Evolutionary conservation across 2,329 filamentous ascomycete species (phyloP).

Genomic region (Corynespora cassiicola): DNA sequence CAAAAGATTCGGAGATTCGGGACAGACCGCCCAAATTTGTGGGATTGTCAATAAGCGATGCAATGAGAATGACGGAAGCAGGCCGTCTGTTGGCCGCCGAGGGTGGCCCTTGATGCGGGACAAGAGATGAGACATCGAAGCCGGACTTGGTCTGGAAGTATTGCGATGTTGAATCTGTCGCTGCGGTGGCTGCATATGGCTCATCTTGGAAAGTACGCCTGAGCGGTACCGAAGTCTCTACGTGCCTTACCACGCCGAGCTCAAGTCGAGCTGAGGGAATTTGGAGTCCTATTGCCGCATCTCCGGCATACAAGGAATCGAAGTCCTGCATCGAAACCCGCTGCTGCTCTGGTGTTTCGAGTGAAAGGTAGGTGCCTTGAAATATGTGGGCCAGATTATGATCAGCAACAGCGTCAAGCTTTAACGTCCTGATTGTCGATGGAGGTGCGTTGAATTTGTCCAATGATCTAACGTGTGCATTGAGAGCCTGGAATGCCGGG

Average conservation of each 20-base stretch:
- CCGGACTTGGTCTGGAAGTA: slow-evolving; percentile 62
- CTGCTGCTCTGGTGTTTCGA: slow-evolving; percentile 50
- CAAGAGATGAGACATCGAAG: slow-evolving; percentile 44
- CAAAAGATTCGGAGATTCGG: slow-evolving; percentile 60
- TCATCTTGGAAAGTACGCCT: slow-evolving; percentile 5
- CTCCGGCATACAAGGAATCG: slow-evolving; percentile 37
- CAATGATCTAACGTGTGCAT: slow-evolving; percentile 52
- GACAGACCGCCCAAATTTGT: slow-evolving; percentile 59
- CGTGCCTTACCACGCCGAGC: no score
- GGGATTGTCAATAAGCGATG: slow-evolving; percentile 58
- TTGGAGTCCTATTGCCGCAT: slow-evolving; percentile 11
- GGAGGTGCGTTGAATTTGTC: slow-evolving; percentile 51
- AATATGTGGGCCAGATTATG: slow-evolving; percentile 53
- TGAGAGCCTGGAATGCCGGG: slow-evolving; percentile 49
- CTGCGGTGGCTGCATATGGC: no score
- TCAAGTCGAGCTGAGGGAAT: slow-evolving; percentile 36
- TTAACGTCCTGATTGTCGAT: slow-evolving; percentile 44
- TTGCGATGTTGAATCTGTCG: slow-evolving; percentile 10
- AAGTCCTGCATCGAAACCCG: slow-evolving; percentile 50
- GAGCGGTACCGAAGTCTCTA: no score
- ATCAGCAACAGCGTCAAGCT: slow-evolving; percentile 51
- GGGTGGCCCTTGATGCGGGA: slow-evolving; percentile 23
- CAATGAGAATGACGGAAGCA: slow-evolving; percentile 54
- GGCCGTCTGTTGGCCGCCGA: slow-evolving; percentile 25
- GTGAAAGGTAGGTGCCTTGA: slow-evolving; percentile 52